Evolutionary conservation across 257 asterid species (phyloP).

Genomic region (Knoxia roxburghii): DNA sequence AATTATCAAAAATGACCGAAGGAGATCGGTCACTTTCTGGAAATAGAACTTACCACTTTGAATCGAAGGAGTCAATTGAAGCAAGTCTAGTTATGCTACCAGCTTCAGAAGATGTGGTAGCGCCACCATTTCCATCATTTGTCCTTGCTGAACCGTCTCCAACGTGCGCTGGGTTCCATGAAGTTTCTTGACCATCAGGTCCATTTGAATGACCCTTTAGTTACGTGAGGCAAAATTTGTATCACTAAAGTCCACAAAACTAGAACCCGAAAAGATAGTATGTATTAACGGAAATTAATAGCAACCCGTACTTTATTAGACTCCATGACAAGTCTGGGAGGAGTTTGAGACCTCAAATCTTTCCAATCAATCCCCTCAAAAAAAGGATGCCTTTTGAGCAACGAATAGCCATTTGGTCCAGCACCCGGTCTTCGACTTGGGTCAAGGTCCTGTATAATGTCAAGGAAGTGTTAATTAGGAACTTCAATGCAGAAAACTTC

Average conservation of each 20-base stretch:
- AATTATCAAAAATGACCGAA: conserved; percentile 3
- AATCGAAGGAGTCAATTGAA: conserved; percentile 92
- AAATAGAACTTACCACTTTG: conserved; percentile 62
- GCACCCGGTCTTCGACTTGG: conserved; percentile 95
- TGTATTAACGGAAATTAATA: neutral
- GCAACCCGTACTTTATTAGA: conserved; percentile 50
- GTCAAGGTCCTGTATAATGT: conserved; percentile 60
- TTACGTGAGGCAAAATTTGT: neutral
- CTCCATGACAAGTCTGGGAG: conserved; percentile 74
- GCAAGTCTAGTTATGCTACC: conserved; percentile 92
- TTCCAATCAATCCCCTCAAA: conserved; percentile 76
- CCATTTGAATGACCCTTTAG: conserved; percentile 42
- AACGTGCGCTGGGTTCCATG: conserved; percentile 78
- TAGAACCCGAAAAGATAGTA: neutral
- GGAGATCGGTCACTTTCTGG: neutral
- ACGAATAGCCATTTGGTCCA: conserved; percentile 70
- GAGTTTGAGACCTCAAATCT: conserved; percentile 57
- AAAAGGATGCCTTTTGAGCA: conserved; percentile 76
- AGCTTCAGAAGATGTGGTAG: conserved; percentile 52
- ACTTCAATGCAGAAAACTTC: neutral
- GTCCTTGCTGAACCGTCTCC: conserved; percentile 60
- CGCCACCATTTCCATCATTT: conserved; percentile 49
- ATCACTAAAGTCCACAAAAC: neutral
- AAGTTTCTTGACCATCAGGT: conserved; percentile 59
- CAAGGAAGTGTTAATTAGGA: conserved; percentile 10